phyloP scores from a whole-genome alignment of 768 basidiomycete genomes.

The Lactarius quietus region DNA sequence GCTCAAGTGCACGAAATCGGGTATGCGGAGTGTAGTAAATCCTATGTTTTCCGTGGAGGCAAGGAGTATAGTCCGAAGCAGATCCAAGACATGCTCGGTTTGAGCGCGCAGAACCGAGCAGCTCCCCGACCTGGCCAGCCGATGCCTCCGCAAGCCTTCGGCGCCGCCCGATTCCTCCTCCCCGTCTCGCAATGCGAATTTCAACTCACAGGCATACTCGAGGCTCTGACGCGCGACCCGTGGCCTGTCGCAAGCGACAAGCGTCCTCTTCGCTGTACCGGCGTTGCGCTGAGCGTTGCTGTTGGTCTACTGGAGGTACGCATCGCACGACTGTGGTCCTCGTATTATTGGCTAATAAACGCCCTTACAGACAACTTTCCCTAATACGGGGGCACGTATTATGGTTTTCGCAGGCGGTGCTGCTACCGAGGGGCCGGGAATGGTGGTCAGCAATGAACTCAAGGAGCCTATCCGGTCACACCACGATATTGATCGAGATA shows the following conservation, averaged over 20 bases:
- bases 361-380: constrained; percentile 68
- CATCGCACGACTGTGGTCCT: background rate
- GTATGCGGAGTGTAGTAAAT: constrained; percentile 93
- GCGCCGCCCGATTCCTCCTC: constrained; percentile 87
- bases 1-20: constrained; percentile 98
- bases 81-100: constrained; percentile 96
- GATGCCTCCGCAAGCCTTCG: constrained; percentile 73
- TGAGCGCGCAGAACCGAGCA: constrained; percentile 73
- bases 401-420: constrained; percentile 97
- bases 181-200: constrained; percentile 93
- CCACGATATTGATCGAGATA: constrained; percentile 97
- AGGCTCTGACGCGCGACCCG: constrained; percentile 82
- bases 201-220: constrained; percentile 90
- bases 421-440: constrained; percentile 93
- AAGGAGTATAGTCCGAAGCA: constrained; percentile 97
- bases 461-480: constrained; percentile 98
- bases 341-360: background rate
- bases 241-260: constrained; percentile 98
- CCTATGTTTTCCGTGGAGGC: constrained; percentile 96
- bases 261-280: constrained; percentile 89
- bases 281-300: constrained; percentile 90
- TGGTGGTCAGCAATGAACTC: constrained; percentile 93
- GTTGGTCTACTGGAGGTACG: constrained; percentile 84
- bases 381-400: constrained; percentile 93
- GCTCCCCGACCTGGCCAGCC: constrained; percentile 86